Percentiles rank a stretch among this genome's conserved stretches.
These are phyloP conservation scores for Avena sativa DNA, from an alignment of 176 grass and related monocot species.

Conservation along the genomic window DNA sequence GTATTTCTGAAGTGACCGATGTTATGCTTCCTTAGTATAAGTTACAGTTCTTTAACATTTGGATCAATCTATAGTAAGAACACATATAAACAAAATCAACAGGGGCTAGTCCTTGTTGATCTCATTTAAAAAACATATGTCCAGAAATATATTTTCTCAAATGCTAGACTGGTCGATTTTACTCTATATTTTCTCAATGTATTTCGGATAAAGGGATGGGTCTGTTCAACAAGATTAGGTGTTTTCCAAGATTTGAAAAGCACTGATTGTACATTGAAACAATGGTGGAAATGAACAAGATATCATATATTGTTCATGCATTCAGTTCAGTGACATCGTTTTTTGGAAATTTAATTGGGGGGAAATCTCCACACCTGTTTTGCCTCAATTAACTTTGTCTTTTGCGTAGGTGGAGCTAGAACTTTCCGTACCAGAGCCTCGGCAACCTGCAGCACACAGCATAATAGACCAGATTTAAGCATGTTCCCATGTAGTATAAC, in stretches of 20 bases:
- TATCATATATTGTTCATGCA: not conserved
- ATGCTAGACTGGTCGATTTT: not conserved
- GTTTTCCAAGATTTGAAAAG: not conserved
- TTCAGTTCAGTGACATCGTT: not conserved
- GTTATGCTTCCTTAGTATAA: not conserved
- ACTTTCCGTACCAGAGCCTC: conserved; percentile 83
- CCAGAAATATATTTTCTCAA: not conserved
- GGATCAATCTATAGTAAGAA: not conserved
- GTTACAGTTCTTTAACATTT: not conserved
- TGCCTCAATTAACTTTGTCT: conserved; percentile 89
- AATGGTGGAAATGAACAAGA: not conserved
- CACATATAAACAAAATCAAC: too few species aligned
- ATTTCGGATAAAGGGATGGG: not conserved
- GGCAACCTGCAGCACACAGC: conserved; percentile 61
- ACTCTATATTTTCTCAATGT: not conserved
- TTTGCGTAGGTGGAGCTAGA: conserved; percentile 74
- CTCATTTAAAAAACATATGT: too few species aligned
- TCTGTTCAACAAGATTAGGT: not conserved
- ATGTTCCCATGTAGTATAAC: not conserved
- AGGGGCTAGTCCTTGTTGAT: too few species aligned
- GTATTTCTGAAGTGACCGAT: not conserved
- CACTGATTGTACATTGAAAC: not conserved
- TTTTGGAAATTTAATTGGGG: not conserved
- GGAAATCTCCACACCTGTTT: conserved; percentile 71
- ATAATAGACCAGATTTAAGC: not conserved